phyloP scores from a whole-genome alignment of 352 stramenopile species.

The Pythium sp. region DNA sequence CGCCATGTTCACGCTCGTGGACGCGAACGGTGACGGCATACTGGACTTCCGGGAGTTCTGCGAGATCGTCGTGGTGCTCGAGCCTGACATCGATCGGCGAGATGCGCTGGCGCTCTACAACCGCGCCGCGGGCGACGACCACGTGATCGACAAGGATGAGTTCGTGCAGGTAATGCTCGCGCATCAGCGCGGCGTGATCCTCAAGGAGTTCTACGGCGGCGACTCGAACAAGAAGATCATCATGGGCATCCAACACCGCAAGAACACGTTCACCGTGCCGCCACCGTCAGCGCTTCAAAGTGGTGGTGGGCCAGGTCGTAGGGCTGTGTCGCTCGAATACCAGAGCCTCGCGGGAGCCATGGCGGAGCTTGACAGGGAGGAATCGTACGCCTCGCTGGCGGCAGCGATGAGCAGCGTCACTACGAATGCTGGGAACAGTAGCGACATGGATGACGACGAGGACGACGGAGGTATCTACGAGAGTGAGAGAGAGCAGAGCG shows the following conservation, averaged over 20 bases:
- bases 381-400: constrained; percentile 53
- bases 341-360: constrained; percentile 23
- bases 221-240: constrained; percentile 57
- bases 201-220: constrained; percentile 58
- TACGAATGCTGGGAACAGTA: not conserved
- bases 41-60: constrained; percentile 78
- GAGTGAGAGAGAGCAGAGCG: constrained; percentile 6
- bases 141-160: constrained; percentile 80
- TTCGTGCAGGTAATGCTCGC: constrained; percentile 76
- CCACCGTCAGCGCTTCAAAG: not conserved
- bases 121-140: constrained; percentile 57
- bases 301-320: not conserved
- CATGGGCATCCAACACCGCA: constrained; percentile 45
- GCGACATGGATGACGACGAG: constrained; percentile 11
- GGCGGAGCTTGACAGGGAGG: constrained; percentile 45
- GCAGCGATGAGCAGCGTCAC: constrained; percentile 40
- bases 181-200: constrained; percentile 62
- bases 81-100: constrained; percentile 62
- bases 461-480: constrained; percentile 22
- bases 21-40: constrained; percentile 64
- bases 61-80: constrained; percentile 54
- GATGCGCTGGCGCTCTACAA: constrained; percentile 64
- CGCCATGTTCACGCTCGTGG: constrained; percentile 67
- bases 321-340: constrained; percentile 16
- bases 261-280: constrained; percentile 28